Conservation (phyloP, 331 rosid genomes). For the Stylosanthes scabra region DNA sequence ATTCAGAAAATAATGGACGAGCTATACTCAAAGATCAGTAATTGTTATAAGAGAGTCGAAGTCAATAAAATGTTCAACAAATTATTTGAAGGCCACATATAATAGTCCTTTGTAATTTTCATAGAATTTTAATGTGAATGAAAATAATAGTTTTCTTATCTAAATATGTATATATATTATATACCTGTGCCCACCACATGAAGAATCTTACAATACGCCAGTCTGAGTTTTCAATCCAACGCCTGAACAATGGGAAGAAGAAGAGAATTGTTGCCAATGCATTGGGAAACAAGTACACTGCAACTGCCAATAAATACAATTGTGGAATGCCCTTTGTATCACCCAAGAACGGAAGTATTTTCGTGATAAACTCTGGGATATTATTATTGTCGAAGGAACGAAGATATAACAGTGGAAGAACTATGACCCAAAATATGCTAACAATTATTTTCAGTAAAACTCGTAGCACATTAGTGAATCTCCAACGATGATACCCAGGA, state of each 20-base stretch:
- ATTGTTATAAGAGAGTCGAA: no score
- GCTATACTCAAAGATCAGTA: not conserved
- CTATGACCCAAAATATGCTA: constrained; percentile 78
- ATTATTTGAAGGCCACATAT: no score
- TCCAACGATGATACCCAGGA: constrained; percentile 89
- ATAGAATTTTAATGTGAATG: not conserved
- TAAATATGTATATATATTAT: no score
- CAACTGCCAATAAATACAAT: constrained; percentile 71
- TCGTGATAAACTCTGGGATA: constrained; percentile 46
- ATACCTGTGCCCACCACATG: constrained; percentile 99
- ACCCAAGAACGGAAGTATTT: constrained; percentile 56
- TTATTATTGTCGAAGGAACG: constrained; percentile 48
- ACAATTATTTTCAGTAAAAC: constrained; percentile 75
- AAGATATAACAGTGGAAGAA: constrained; percentile 75
- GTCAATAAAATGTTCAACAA: no score
- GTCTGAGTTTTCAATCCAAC: constrained; percentile 98
- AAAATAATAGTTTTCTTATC: not conserved
- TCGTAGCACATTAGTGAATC: constrained; percentile 73
- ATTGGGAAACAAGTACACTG: constrained; percentile 85
- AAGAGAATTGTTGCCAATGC: constrained; percentile 70
- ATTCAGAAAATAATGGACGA: constrained; percentile 32
- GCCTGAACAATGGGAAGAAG: constrained; percentile 92
- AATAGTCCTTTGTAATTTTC: no score
- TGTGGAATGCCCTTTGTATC: constrained; percentile 67
- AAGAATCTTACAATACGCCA: constrained; percentile 90